Percentiles rank a stretch among this genome's conserved stretches.
Conservation (phyloP, 371 early-diverging fungal species). For the Lichtheimia corymbifera region DNA sequence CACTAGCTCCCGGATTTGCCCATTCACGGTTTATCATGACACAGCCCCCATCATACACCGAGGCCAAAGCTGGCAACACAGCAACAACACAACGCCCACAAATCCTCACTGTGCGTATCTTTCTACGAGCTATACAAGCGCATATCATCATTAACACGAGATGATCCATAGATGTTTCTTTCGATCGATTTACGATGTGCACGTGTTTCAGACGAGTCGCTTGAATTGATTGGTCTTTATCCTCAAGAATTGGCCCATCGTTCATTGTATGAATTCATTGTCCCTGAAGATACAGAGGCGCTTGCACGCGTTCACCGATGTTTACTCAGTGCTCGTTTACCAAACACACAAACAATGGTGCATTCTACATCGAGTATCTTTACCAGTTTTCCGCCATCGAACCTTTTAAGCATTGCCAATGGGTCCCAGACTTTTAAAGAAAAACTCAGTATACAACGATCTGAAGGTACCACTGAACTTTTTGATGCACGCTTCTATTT, state of each 20-base stretch:
- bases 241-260: constrained; percentile 62
- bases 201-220: constrained; percentile 56
- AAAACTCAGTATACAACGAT: constrained; percentile 5
- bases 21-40: constrained; percentile 18
- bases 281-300: constrained; percentile 39
- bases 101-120: not conserved
- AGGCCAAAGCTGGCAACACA: too few relatives aligned
- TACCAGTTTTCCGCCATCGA: constrained; percentile 2
- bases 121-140: not conserved
- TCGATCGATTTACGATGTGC: constrained; percentile 62
- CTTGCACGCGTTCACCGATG: constrained; percentile 40
- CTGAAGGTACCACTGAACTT: constrained; percentile 5
- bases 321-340: constrained; percentile 21
- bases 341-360: not conserved
- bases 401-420: constrained; percentile 15
- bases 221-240: constrained; percentile 56
- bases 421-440: constrained; percentile 20
- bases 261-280: constrained; percentile 57
- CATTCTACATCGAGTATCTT: constrained; percentile 7
- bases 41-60: constrained; percentile 7
- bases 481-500: constrained; percentile 41
- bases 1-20: constrained; percentile 9
- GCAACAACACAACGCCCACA: not conserved
- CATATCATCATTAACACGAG: not conserved
- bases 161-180: constrained; percentile 28